Evolutionary conservation across 2,329 filamentous ascomycete genomes (phyloP).

Genomic region (Ciborinia camelliae): DNA sequence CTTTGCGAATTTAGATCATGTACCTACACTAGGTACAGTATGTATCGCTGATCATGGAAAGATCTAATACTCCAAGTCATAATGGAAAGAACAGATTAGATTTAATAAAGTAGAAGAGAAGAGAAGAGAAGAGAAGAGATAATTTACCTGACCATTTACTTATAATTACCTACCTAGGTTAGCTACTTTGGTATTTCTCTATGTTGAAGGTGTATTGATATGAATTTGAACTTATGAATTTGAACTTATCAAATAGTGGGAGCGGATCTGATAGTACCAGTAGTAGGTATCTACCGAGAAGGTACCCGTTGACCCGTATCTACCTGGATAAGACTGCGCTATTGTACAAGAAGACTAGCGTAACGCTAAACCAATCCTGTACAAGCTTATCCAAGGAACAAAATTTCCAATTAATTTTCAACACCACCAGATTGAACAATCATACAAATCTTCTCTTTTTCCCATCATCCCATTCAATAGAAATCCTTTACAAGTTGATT

Average conservation of each 20-base stretch:
- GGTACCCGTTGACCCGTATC: too few species aligned
- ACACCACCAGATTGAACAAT: background rate
- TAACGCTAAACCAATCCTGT: background rate
- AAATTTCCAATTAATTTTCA: constrained; percentile 14
- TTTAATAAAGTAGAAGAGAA: too few species aligned
- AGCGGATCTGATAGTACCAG: background rate
- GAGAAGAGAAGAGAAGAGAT: too few species aligned
- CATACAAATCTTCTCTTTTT: background rate
- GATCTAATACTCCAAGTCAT: background rate
- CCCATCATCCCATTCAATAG: background rate
- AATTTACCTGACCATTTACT: too few species aligned
- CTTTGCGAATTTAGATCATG: background rate
- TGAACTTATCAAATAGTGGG: background rate
- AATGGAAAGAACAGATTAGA: background rate
- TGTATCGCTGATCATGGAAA: too few species aligned
- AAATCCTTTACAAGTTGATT: constrained; percentile 6
- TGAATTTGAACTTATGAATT: too few species aligned
- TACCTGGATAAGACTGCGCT: too few species aligned
- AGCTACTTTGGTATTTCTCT: background rate
- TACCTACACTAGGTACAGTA: too few species aligned
- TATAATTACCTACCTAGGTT: too few species aligned
- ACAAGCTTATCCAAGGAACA: constrained; percentile 5
- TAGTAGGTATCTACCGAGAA: too few species aligned
- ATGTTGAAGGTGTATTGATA: background rate
- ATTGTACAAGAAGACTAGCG: background rate